Evolutionary conservation across 2,329 filamentous ascomycete genomes (phyloP), one percentile per base, ranked within the genome.

Genomic region (Ophiocordyceps polyrhachis-furcata): DNA sequence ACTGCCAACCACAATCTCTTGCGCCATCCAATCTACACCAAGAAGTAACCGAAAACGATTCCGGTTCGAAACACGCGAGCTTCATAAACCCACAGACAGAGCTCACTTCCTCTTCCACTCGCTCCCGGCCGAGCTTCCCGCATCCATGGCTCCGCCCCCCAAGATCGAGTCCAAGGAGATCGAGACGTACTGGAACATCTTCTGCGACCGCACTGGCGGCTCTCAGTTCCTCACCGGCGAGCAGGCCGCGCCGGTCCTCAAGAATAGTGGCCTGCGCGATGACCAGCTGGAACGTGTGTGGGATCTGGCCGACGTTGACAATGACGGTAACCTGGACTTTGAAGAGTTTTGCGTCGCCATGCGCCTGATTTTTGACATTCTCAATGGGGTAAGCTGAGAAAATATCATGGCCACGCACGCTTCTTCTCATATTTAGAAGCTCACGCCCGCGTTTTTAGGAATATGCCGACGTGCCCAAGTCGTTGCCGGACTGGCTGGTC

Each of bases 301-400:
- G 91, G 91, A 98, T 58, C 73, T 98, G 50, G 86, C 91, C 47
- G 91, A 98, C 61, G 86, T 98, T 49, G 91, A 98, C 64, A 88
- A 88, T 55, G 91, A 98, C 67, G 91, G 91, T 50, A 93, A 93
- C 63, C 71, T 98, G 45, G 91, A 98, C 65, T 98, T 98, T 68
- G 91, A 98, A 67, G 91, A 98, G 70, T 98, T 98, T 62, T 98
- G 91, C 63, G 91, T 98, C 47, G 91, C 88, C 37, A 98, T 98
- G 91, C 78, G 91, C 57, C 69, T 98, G 57, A 95, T 96, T 56
- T 98, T 96, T 62, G 91, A 98, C 61, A 69, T 96, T 52, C 79
- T 98, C 54, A 98, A 98, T 58, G 91, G 91, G 55, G 85, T 93
- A 71, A 45, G 51, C 28, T 15, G 13, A 19, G 41, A 2, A 1